Conservation (phyloP, 306 rosid genomes). For the Prosopis cineraria region DNA sequence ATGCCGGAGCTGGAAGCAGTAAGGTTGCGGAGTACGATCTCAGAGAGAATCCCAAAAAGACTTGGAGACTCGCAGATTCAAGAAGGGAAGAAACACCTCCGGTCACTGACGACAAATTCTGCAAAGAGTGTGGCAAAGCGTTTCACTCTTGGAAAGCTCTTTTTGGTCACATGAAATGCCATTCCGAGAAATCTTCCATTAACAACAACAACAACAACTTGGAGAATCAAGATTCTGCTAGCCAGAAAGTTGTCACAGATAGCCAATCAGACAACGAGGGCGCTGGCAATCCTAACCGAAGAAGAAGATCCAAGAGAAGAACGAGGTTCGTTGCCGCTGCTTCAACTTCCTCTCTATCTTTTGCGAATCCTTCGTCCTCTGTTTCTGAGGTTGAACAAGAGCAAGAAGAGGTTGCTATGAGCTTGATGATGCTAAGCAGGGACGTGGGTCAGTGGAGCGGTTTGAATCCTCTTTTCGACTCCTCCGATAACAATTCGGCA, state of each 20-base stretch:
- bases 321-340: conserved; percentile 49
- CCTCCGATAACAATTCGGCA: conserved; percentile 67
- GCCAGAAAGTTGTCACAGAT: conserved; percentile 52
- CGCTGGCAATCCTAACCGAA: conserved; percentile 47
- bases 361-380: conserved; percentile 54
- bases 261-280: conserved; percentile 76
- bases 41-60: conserved; percentile 82
- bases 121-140: conserved; percentile 82
- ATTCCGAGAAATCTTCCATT: conserved; percentile 62
- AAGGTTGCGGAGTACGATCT: conserved; percentile 53
- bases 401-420: conserved; percentile 88
- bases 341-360: conserved; percentile 50
- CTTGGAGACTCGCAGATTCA: conserved; percentile 60
- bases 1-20: conserved; percentile 35
- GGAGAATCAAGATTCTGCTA: conserved; percentile 75
- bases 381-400: conserved; percentile 76
- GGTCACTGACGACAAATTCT: conserved; percentile 46
- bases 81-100: conserved; percentile 46
- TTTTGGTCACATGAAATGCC: conserved; percentile 91
- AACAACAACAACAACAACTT: conserved; percentile 34
- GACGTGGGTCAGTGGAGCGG: conserved; percentile 62
- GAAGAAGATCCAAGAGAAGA: conserved; percentile 67
- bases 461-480: conserved; percentile 50
- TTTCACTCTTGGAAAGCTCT: conserved; percentile 86
- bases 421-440: conserved; percentile 87